Conservation (phyloP, 2,329 filamentous ascomycete species). For the Diaporthe vaccinii region DNA sequence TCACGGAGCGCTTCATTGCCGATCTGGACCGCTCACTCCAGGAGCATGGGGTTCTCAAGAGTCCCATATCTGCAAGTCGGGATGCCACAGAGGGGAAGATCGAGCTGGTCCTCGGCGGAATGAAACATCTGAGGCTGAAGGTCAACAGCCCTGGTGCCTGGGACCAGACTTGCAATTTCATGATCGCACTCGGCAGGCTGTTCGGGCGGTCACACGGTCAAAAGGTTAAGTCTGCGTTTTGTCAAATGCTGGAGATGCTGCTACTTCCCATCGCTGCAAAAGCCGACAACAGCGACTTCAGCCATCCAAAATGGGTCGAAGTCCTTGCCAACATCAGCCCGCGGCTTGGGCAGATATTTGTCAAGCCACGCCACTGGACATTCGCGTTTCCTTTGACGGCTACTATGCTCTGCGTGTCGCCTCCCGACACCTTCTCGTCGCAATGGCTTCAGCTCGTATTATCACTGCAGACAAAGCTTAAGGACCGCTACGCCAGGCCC, state of each 20-base stretch:
- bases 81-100: slow-evolving; percentile 84
- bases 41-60: slow-evolving; percentile 78
- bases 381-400: slow-evolving; percentile 90
- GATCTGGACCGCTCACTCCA: slow-evolving; percentile 85
- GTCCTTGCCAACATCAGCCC: slow-evolving; percentile 85
- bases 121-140: slow-evolving; percentile 88
- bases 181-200: slow-evolving; percentile 83
- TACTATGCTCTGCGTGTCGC: slow-evolving; percentile 88
- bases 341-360: slow-evolving; percentile 84
- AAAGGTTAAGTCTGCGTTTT: slow-evolving; percentile 93
- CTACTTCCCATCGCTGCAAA: slow-evolving; percentile 88
- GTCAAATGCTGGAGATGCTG: slow-evolving; percentile 88
- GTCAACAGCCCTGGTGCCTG: slow-evolving; percentile 81
- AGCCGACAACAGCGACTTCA: slow-evolving; percentile 81
- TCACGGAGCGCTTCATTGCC: slow-evolving; percentile 83
- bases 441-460: slow-evolving; percentile 90
- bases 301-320: slow-evolving; percentile 86
- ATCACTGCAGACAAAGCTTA: slow-evolving; percentile 83
- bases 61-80: slow-evolving; percentile 66
- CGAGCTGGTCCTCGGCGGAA: slow-evolving; percentile 88
- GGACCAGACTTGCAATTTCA: slow-evolving; percentile 90
- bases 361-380: slow-evolving; percentile 93
- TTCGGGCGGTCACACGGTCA: slow-evolving; percentile 90
- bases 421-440: slow-evolving; percentile 83
- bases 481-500: slow-evolving; percentile 83